phyloP scores from a whole-genome alignment of 257 asterid species.

The Solanum chmielewskii region DNA sequence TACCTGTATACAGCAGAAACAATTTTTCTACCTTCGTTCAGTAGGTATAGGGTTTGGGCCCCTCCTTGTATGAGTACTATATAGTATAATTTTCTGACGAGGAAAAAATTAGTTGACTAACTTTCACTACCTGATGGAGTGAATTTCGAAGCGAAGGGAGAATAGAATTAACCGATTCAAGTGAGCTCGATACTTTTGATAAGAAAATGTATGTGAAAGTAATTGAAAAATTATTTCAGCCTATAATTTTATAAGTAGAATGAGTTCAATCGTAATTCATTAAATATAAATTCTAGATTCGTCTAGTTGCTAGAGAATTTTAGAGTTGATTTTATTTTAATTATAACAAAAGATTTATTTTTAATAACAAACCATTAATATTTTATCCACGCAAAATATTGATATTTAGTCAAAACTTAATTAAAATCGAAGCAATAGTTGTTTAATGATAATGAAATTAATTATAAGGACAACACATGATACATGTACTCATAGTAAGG shows the following conservation, averaged over 20 bases:
- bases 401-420: not conserved
- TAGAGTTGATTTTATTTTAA: not conserved
- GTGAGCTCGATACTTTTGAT: not conserved
- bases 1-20: not conserved
- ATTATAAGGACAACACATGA: not conserved
- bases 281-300: not conserved
- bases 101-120: too few relatives aligned
- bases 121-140: not conserved
- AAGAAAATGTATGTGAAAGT: not conserved
- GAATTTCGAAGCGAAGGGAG: not conserved
- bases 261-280: not conserved
- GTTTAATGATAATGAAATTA: not conserved
- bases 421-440: not conserved
- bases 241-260: not conserved
- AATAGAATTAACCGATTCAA: too few relatives aligned
- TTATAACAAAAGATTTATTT: too few relatives aligned
- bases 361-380: too few relatives aligned
- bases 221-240: not conserved
- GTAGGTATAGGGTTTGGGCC: not conserved
- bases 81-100: too few relatives aligned
- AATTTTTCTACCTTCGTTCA: not conserved
- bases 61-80: not conserved
- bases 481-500: not conserved
- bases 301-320: not conserved
- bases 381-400: not conserved